Percentiles rank a stretch among this genome's conserved stretches.
phyloP scores from a whole-genome alignment of 345 rosid species.

The Lumnitzera littorea region DNA sequence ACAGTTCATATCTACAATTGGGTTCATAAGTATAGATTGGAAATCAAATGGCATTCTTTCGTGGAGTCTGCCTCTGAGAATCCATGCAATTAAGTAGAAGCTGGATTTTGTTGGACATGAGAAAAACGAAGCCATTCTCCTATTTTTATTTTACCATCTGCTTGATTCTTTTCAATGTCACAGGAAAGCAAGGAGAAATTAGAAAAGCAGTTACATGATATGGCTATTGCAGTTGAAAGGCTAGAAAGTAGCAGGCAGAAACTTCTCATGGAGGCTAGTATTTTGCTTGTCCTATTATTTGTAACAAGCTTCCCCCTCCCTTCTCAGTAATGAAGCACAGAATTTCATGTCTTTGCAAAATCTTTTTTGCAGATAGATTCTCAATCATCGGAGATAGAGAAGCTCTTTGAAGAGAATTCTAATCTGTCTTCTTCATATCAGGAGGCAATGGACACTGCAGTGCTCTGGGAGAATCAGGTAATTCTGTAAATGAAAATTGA shows the following conservation, averaged over 20 bases:
- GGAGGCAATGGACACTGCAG: slow-evolving; percentile 56
- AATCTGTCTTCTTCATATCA: slow-evolving; percentile 56
- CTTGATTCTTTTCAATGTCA: slow-evolving; percentile 12
- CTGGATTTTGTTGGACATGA: no score
- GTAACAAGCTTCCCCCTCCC: not conserved
- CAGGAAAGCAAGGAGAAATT: slow-evolving; percentile 83
- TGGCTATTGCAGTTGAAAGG: slow-evolving; percentile 93
- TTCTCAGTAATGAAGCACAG: slow-evolving; percentile 2
- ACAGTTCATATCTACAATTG: no score
- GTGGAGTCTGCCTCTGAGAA: no score
- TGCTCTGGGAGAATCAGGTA: slow-evolving; percentile 79
- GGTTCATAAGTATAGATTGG: no score
- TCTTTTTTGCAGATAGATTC: slow-evolving; percentile 63
- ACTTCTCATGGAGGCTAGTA: slow-evolving; percentile 78
- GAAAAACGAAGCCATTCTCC: no score
- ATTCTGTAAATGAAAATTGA: slow-evolving; percentile 4
- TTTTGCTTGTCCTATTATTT: slow-evolving; percentile 12
- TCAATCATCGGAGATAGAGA: slow-evolving; percentile 96
- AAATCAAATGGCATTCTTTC: no score
- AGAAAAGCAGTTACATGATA: slow-evolving; percentile 88
- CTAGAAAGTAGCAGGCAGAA: slow-evolving; percentile 91
- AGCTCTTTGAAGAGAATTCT: slow-evolving; percentile 84
- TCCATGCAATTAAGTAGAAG: no score
- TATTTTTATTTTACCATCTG: not conserved
- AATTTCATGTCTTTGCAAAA: slow-evolving; percentile 1